phyloP scores from a whole-genome alignment of 2,329 filamentous ascomycete species.

The Aciculosporium take region DNA sequence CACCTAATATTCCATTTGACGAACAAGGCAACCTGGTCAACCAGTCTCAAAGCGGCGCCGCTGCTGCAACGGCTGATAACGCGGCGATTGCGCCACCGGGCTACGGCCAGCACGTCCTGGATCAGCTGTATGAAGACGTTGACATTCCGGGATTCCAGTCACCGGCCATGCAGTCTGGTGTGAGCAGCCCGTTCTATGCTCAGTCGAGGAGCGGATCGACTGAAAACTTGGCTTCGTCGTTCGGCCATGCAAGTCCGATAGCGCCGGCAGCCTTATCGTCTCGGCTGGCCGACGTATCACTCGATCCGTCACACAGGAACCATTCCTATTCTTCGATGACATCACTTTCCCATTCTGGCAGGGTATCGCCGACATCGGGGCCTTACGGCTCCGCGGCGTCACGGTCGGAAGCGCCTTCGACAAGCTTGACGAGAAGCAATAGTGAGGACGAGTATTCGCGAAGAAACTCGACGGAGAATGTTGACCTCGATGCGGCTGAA shows the following conservation, averaged over 20 bases:
- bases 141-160: constrained; percentile 72
- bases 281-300: constrained; percentile 55
- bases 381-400: constrained; percentile 20
- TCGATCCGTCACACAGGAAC: constrained; percentile 32
- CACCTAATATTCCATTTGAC: constrained; percentile 78
- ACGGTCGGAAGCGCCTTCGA: constrained; percentile 29
- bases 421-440: constrained; percentile 37
- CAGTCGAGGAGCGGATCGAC: constrained; percentile 61
- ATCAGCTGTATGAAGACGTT: constrained; percentile 80
- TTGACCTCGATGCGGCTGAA: constrained; percentile 43
- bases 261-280: constrained; percentile 43
- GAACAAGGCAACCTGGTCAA: constrained; percentile 69
- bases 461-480: constrained; percentile 40
- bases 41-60: constrained; percentile 38
- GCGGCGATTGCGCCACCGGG: constrained; percentile 70
- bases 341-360: constrained; percentile 28
- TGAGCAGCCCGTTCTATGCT: constrained; percentile 65
- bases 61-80: constrained; percentile 34
- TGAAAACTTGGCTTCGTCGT: constrained; percentile 59
- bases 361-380: constrained; percentile 28
- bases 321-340: constrained; percentile 31
- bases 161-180: constrained; percentile 53
- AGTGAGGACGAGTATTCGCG: constrained; percentile 38
- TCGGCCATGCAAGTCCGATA: constrained; percentile 18
- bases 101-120: constrained; percentile 80